Evolutionary conservation across 2,329 filamentous ascomycete genomes (phyloP), one percentile per base, ranked within the genome.

Genomic region (Byssoonygena ceratinophila): DNA sequence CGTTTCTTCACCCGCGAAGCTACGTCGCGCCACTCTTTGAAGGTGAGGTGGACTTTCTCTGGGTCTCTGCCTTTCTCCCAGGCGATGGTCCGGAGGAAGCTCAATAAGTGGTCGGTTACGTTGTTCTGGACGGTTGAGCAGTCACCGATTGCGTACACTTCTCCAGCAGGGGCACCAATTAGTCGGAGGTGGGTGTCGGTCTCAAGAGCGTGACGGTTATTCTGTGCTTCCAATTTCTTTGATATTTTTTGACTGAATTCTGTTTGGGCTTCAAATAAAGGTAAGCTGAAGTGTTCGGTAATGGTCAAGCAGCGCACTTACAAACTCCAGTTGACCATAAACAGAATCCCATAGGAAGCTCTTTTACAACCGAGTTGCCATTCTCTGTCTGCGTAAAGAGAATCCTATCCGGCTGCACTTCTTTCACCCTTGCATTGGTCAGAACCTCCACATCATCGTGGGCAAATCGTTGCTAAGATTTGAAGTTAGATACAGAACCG

Each of bases 101-200:
- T 84, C 45, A 96, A 78, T 61, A 98, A 83, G 71, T 96, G 84
- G 64, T 94, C 87, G 2, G 90, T 87, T 1, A 97, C 77, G 61
- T 98, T 98, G 74, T 98, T 98, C 65, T 98, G 94, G 0, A 98
- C 91, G 0, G 94, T 98, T 5, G 87, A 78, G 71, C 92, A 97
- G 71, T 98, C 92, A 12, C 92, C 92, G 57, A 98, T 89, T 45
- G 90, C 90, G 64, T 98, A 98, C 20, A 98, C 89, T 56, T 97
- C 91, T 34, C 92, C 92, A 0, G 97, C 72, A 0, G 92, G 92
- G 0, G 92, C 81, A 50, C 92, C 92, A 55, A 85, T 86, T 0
- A 98, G 74, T 37, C 92, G 87, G 7, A 97, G 82, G 65, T 98
- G 91, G 1, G 87, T 83, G 66, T 98, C 92, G 0, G 92, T 98